phyloP scores from a whole-genome alignment of 805 yeast species.

The Jamesozyma jinghongensis region DNA sequence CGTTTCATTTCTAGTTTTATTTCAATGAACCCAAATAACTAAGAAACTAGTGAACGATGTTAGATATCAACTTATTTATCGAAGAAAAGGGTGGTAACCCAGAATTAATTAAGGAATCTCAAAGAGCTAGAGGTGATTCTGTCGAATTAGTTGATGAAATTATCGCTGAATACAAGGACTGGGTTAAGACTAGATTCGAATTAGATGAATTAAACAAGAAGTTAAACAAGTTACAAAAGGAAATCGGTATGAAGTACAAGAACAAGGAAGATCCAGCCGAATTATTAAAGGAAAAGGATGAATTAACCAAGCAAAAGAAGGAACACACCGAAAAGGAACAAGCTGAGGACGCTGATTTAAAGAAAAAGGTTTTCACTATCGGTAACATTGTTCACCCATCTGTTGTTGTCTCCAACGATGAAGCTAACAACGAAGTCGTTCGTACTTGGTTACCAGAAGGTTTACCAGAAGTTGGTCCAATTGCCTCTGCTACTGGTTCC shows the following conservation, averaged over 20 bases:
- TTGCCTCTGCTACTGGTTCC: constrained; percentile 69
- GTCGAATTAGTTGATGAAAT: constrained; percentile 96
- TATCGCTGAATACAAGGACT: constrained; percentile 78
- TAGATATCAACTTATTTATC: constrained; percentile 85
- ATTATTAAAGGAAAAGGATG: constrained; percentile 72
- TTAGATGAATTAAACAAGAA: constrained; percentile 85
- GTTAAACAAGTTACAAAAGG: constrained; percentile 84
- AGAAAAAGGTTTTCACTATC: constrained; percentile 74
- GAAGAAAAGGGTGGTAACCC: constrained; percentile 98
- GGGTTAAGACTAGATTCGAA: constrained; percentile 86
- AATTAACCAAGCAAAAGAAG: constrained; percentile 60
- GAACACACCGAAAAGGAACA: constrained; percentile 58
- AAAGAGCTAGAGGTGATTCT: constrained; percentile 86
- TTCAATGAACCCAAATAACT: no score
- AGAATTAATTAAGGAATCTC: constrained; percentile 76
- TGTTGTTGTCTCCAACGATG: constrained; percentile 80
- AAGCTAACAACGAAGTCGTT: constrained; percentile 82
- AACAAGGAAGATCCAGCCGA: constrained; percentile 90
- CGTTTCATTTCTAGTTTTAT: no score
- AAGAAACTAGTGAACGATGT: constrained; percentile 39
- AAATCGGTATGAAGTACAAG: constrained; percentile 85
- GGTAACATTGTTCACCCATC: constrained; percentile 93
- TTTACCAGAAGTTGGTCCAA: constrained; percentile 45
- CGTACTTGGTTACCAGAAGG: constrained; percentile 83
- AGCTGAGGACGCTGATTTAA: constrained; percentile 66